Base-by-base conservation (phyloP, 225 moss, liverwort and hornwort genomes). In the Sphagnum contortum region DNA sequence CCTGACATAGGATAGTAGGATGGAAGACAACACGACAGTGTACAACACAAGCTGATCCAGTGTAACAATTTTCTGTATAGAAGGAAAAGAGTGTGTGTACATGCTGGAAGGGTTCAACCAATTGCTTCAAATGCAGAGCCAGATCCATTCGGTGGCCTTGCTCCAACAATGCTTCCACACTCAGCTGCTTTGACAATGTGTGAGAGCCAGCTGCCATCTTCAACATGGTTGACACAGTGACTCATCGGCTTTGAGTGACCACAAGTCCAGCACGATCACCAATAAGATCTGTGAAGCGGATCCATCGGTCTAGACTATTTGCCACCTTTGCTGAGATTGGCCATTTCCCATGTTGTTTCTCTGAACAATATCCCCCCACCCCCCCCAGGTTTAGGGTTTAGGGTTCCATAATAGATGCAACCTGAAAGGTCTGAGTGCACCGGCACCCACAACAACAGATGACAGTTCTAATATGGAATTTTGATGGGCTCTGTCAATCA, bases 131-230 rank as follows among this genome's bases (percentile, higher is more conserved):
- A 48, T 75, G 70, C 10, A 69, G 50, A 2, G 74, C 74, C 14
- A 64, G 57, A 48, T 75, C 74, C 2, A 69, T 53, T 56, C 52
- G 63, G 65, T 70, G 74, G 8, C 70, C 74, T 50, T 69, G 58
- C 51, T 75, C 74, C 49, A 75, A 6, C 12, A 70, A 51, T 9
- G 70, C 74, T 44, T 61, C 56, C 3, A 70, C 64, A 49, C 50
- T 66, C 8, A 75, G 59, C 60, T 75, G 74, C 48, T 69, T 65
- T 9, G 74, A 63, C 57, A 75, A 57, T 4, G 74, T 75, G 10
- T 69, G 64, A 57, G 74, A 65, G 9, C 74, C 74, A 10, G 74
- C 63, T 0, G 74, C 74, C 74, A 75, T 75, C 29, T 75, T 75
- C 64, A 75, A 13, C 58, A 64, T 75, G 64, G 70, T 55, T 10